Evolutionary conservation across 2,329 filamentous ascomycete species (phyloP), one percentile per base, ranked within the genome.

Genomic region (Incumbomyces lentus): DNA sequence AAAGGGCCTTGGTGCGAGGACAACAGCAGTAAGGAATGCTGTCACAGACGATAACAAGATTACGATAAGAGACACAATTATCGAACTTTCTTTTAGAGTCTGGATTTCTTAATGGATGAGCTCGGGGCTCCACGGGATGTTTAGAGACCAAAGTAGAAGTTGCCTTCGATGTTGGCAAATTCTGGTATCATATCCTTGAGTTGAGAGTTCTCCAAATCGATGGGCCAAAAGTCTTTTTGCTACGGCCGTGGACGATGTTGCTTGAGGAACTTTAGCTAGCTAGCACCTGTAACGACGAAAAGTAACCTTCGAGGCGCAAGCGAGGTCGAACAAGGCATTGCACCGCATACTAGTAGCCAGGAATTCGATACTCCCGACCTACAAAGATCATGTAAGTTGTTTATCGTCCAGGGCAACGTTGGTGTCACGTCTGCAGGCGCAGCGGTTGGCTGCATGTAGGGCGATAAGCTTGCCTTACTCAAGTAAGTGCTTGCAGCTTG

Each of bases 391-490:
- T 35, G 40, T 35, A 44, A 44, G 31, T 30, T 44, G 33, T 45
- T 10, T 37, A 45, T 45, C 16, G 42, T 31, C 42, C 42, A 7
- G 6, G 33, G 42, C 42, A 45, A 45, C 42, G 34, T 45, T 14
- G 34, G 18, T 22, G 42, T 29, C 34, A 35, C 30, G 14, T 16
- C 34, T 37, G 33, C 14, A 34, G 33, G 30, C 36, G 42, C 34
- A 22, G 33, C 42, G 42, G 42, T 31, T 45, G 34, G 34, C 42
- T 45, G 42, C 42, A 45, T 33, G 6, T 45, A 31, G 22, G 22
- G 22, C 8, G 22, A 26, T 26, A 26, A 26, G 40, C 18, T 19
- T 33, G 40, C 26, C 30, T 42, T 8, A 42, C n/a, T n/a, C 12
- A 32, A 32, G 12, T 30, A 33, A 42, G 29, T 16, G 42, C 33